A percentile compares a stretch with the other conserved stretches of the same genome.
Evolutionary conservation across 2,329 filamentous ascomycete genomes (phyloP).

Genomic region (Tolypocladium tropicale): DNA sequence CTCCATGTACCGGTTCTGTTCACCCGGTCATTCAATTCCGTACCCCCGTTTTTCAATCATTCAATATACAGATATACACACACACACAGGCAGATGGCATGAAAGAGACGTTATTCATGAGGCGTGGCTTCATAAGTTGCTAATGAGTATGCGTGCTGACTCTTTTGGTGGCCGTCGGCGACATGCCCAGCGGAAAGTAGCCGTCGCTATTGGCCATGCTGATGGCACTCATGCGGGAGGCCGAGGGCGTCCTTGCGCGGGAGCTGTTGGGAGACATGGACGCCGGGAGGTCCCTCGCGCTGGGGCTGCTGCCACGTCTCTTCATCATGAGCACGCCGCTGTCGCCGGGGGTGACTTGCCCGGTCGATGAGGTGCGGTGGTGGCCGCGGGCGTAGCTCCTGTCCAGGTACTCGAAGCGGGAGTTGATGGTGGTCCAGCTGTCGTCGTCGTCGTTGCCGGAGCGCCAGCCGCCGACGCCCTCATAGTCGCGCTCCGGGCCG

Average conservation of each 20-base stretch:
- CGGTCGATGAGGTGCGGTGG: constrained; percentile 29
- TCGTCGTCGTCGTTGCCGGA: constrained; percentile 29
- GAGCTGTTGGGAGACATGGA: constrained; percentile 35
- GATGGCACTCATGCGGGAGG: constrained; percentile 20
- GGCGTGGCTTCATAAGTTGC: background rate
- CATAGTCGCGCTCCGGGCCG: constrained; percentile 45
- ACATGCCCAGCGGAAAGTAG: constrained; percentile 30
- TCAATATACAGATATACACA: background rate
- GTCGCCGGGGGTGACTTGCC: constrained; percentile 28
- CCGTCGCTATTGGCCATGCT: constrained; percentile 21
- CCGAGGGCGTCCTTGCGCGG: constrained; percentile 37
- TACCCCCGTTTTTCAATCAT: background rate
- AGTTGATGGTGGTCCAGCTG: constrained; percentile 42
- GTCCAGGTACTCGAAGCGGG: constrained; percentile 38
- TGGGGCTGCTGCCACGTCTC: constrained; percentile 23
- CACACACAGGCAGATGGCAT: background rate
- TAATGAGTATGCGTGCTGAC: background rate
- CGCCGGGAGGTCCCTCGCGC: constrained; percentile 12
- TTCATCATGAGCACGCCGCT: constrained; percentile 34
- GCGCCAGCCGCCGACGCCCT: constrained; percentile 50
- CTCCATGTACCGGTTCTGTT: background rate
- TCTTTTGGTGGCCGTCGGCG: constrained; percentile 22
- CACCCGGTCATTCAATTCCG: background rate
- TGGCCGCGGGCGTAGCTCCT: constrained; percentile 28
- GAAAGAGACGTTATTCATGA: background rate